Evolutionary conservation across 768 basidiomycete genomes (phyloP), one percentile per base, ranked within the genome.

Genomic region (Naganishia randhawae): DNA sequence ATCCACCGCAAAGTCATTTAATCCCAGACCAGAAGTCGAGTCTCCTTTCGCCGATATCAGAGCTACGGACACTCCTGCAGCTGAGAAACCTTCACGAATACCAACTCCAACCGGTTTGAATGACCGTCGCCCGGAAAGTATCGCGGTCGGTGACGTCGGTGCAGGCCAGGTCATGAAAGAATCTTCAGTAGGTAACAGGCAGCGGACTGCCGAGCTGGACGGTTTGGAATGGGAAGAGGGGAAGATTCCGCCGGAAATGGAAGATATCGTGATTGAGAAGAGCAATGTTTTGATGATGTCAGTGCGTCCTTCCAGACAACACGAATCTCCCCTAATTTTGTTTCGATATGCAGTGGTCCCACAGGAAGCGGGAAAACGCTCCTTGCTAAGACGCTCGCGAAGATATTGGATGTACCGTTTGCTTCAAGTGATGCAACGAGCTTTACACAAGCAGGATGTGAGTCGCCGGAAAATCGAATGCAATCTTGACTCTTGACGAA

Each of bases 211-310:
- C 52, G 66, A 53, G 14, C 29, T 41, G 22, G 73, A 70, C 45
- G 64, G 54, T 9, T 2, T 42, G 17, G 37, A 16, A 39, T 57
- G 55, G 32, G 35, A 13, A 14, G 39, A n/a, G 16, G 57, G 27
- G 13, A 22, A 61, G 5, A 13, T 61, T 3, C 11, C 57, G 39
- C 27, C 57, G 17, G 13, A 48, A 22, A 61, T 61, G 57, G 74
- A 75, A n/a, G 71, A 73, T 39, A 72, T 80, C 1, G 71, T 71
- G 42, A 73, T 95, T 63, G 94, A 98, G 83, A 98, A 98, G 84
- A 93, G 91, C 73, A 98, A 98, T 76, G 91, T 97, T 3, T 82
- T 98, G 50, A 88, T 97, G 68, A 85, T 98, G 92, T 93, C 76
- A 73, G 85, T 80, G 2, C 14, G 54, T 25, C 27, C 22, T 62